These are phyloP conservation scores for Phoenix dactylifera DNA, from an alignment of 176 grass and related monocot species.

Conservation along the genomic window DNA sequence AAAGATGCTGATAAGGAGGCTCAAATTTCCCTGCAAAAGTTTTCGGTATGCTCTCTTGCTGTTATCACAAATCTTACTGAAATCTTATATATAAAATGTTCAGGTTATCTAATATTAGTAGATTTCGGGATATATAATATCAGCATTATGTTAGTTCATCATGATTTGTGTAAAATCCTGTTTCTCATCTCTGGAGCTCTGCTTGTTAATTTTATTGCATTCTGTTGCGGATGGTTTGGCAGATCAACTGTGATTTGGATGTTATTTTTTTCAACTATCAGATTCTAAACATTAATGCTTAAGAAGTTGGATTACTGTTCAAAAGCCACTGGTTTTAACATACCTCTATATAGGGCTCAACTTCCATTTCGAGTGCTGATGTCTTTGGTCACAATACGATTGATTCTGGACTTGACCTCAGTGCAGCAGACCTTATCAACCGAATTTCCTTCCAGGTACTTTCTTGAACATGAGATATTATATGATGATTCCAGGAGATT, in stretches of 20 bases:
- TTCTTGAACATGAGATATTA: conserved; percentile 2
- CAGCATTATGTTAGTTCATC: no score
- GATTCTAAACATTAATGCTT: no score
- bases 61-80: not conserved
- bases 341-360: conserved; percentile 40
- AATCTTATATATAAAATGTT: not conserved
- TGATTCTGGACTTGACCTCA: conserved; percentile 42
- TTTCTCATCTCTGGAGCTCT: no score
- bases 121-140: not conserved
- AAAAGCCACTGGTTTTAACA: not conserved
- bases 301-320: not conserved
- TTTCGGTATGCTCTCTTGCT: conserved; percentile 43
- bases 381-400: conserved; percentile 49
- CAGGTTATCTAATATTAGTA: not conserved
- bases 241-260: not conserved
- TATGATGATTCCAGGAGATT: not conserved
- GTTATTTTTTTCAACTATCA: not conserved
- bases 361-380: conserved; percentile 93
- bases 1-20: conserved; percentile 43
- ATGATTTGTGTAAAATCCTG: no score
- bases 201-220: no score
- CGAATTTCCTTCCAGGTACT: conserved; percentile 86
- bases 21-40: conserved; percentile 81
- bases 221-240: no score
- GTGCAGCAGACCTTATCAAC: conserved; percentile 75